A percentile compares a stretch with the other conserved stretches of the same genome.
Evolutionary conservation across 257 asterid species (phyloP).

Genomic region (Solanum etuberosum): DNA sequence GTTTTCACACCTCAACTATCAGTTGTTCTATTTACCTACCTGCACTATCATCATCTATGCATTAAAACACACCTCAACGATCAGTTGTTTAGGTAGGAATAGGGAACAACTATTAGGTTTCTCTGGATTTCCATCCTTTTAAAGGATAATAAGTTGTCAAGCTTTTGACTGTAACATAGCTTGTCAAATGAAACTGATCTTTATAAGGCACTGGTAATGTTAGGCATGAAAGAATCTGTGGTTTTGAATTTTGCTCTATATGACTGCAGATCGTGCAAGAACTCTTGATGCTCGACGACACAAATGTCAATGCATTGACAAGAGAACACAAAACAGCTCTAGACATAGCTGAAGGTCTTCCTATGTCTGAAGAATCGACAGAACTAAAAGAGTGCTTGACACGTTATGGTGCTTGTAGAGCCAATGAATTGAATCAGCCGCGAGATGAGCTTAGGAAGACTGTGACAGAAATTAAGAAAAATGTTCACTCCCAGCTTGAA

Average conservation of each 20-base stretch:
- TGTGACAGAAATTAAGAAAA: slow-evolving; percentile 57
- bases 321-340: slow-evolving; percentile 69
- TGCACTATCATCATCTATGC: not conserved
- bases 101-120: not conserved
- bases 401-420: slow-evolving; percentile 47
- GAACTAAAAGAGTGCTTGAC: slow-evolving; percentile 44
- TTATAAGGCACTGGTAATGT: not conserved
- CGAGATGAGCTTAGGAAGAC: slow-evolving; percentile 64
- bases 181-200: not conserved
- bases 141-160: not conserved
- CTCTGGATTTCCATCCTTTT: not conserved
- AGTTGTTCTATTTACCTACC: not conserved
- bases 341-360: slow-evolving; percentile 68
- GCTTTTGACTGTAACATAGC: not conserved
- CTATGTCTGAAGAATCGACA: slow-evolving; percentile 44
- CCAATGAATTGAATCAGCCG: slow-evolving; percentile 55
- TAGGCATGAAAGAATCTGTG: not conserved
- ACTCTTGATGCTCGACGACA: slow-evolving; percentile 44
- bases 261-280: slow-evolving; percentile 53
- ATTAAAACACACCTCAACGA: not conserved
- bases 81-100: not conserved
- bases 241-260: not conserved
- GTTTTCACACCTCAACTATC: not conserved
- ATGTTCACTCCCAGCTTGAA: slow-evolving; percentile 56
- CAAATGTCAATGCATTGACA: slow-evolving; percentile 57